Evolutionary conservation across 2,329 filamentous ascomycete genomes (phyloP).

Genomic region (Arthrinium puccinioides): DNA sequence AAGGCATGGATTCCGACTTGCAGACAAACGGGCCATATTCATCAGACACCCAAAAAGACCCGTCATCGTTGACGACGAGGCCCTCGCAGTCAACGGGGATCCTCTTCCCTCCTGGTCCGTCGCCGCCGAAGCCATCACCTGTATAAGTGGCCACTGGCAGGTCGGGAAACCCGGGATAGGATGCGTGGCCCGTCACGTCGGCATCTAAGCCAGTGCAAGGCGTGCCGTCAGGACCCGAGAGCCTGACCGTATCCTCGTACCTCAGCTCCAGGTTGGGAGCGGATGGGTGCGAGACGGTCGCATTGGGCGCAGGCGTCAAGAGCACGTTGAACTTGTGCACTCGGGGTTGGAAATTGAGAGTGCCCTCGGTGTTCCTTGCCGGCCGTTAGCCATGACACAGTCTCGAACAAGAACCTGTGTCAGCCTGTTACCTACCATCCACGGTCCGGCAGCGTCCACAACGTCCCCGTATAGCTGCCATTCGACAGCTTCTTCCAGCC

Average conservation of each 20-base stretch:
- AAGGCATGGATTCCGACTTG: slow-evolving; percentile 22
- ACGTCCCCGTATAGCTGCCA: slow-evolving; percentile 49
- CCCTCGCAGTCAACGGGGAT: slow-evolving; percentile 61
- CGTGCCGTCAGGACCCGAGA: slow-evolving; percentile 54
- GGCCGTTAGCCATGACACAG: background rate
- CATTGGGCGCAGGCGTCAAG: slow-evolving; percentile 44
- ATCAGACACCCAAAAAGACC: slow-evolving; percentile 61
- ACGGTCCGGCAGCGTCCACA: slow-evolving; percentile 60
- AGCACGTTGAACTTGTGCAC: slow-evolving; percentile 61
- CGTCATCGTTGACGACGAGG: slow-evolving; percentile 51
- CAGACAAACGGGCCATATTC: slow-evolving; percentile 68
- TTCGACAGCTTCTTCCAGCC: slow-evolving; percentile 49
- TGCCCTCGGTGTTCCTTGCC: slow-evolving; percentile 58
- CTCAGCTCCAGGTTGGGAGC: slow-evolving; percentile 53
- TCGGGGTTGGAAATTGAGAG: slow-evolving; percentile 58
- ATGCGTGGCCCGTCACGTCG: slow-evolving; percentile 42
- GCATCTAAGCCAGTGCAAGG: slow-evolving; percentile 59
- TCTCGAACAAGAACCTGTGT: background rate
- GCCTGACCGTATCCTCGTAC: slow-evolving; percentile 58
- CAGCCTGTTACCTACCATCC: slow-evolving; percentile 52
- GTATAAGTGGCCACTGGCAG: slow-evolving; percentile 57
- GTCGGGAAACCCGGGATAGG: slow-evolving; percentile 50
- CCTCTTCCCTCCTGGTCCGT: slow-evolving; percentile 50
- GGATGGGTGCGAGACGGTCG: slow-evolving; percentile 45
- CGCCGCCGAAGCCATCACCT: slow-evolving; percentile 60